Evolutionary conservation across 768 basidiomycete species (phyloP).

Genomic region (Tulasnella sp.): DNA sequence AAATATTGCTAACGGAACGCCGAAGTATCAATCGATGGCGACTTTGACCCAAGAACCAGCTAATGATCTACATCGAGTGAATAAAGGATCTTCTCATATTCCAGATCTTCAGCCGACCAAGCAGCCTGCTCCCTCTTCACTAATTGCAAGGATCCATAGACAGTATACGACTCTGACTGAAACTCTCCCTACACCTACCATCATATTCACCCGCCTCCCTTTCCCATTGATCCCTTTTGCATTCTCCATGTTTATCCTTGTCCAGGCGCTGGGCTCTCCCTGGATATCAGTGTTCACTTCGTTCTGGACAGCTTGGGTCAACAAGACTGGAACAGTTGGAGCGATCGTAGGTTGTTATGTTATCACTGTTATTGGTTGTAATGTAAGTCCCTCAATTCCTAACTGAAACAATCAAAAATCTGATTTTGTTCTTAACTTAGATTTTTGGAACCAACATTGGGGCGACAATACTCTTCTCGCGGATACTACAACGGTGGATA

Average conservation of each 20-base stretch:
- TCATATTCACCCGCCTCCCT: slow-evolving; percentile 55
- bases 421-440: slow-evolving; percentile 16
- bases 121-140: too few species aligned
- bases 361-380: slow-evolving; percentile 61
- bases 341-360: slow-evolving; percentile 42
- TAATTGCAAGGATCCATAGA: too few species aligned
- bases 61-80: too few species aligned
- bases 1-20: too few species aligned
- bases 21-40: too few species aligned
- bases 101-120: too few species aligned
- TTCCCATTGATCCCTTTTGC: slow-evolving; percentile 80
- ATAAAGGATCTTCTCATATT: too few species aligned
- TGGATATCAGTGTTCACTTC: slow-evolving; percentile 76
- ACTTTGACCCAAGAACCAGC: too few species aligned
- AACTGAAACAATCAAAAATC: not conserved
- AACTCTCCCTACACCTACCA: slow-evolving; percentile 58
- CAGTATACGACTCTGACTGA: too few species aligned
- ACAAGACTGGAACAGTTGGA: slow-evolving; percentile 27
- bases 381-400: slow-evolving; percentile 28
- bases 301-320: slow-evolving; percentile 45
- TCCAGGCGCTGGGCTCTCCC: slow-evolving; percentile 67
- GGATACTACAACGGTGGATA: slow-evolving; percentile 45
- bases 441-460: slow-evolving; percentile 83
- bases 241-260: slow-evolving; percentile 88
- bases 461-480: slow-evolving; percentile 76